These are phyloP conservation scores for Termitomyces sp. DNA, from an alignment of 768 basidiomycete species.

Conservation along the genomic window DNA sequence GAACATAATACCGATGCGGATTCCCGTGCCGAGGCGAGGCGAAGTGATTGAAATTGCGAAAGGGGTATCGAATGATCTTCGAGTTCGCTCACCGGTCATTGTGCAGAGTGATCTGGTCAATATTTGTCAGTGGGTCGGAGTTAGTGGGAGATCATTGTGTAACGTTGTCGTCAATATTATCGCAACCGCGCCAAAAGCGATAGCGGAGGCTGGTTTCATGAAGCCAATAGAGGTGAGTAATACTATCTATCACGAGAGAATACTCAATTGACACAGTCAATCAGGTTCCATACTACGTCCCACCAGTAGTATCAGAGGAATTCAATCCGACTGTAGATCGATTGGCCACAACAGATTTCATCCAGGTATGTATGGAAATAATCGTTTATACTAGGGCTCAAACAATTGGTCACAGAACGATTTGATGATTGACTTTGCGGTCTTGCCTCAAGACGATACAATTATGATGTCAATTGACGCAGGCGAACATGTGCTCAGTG, in stretches of 20 bases:
- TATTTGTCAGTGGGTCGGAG: conserved; percentile 31
- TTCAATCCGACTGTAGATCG: conserved; percentile 12
- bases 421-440: conserved; percentile 24
- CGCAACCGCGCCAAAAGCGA: conserved; percentile 23
- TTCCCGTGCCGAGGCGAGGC: conserved; percentile 14
- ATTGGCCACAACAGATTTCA: conserved; percentile 17
- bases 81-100: conserved; percentile 29
- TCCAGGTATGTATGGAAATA: conserved; percentile 11
- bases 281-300: conserved; percentile 31
- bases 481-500: conserved; percentile 18
- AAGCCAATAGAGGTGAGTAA: conserved; percentile 28
- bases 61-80: conserved; percentile 28
- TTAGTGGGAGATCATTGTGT: conserved; percentile 24
- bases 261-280: background rate
- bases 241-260: background rate
- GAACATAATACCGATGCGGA: conserved; percentile 35
- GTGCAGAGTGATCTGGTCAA: conserved; percentile 32
- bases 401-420: conserved; percentile 15
- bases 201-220: conserved; percentile 16
- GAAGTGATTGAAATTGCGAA: conserved; percentile 22
- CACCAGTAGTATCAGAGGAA: conserved; percentile 12
- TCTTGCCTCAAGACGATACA: conserved; percentile 16
- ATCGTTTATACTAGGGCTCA: background rate
- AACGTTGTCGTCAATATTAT: conserved; percentile 42
- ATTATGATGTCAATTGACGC: conserved; percentile 28